Percentiles rank a stretch among this genome's conserved stretches.
These are phyloP conservation scores for Amanita thiersii DNA, from an alignment of 768 basidiomycete species.

Conservation along the genomic window DNA sequence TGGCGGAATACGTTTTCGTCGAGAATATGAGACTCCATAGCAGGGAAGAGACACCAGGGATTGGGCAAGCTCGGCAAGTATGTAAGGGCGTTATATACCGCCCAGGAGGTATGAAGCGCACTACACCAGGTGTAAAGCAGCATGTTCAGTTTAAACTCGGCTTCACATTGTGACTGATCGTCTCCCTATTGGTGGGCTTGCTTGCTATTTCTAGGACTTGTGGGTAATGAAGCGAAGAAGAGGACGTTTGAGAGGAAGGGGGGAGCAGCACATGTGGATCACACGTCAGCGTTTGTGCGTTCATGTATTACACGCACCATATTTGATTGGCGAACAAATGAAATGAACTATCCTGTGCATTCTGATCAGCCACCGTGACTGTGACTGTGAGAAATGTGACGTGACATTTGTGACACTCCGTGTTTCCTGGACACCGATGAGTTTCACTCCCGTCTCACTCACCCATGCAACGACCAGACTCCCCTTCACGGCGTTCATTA, in stretches of 20 bases:
- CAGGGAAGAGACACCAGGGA: not conserved
- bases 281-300: not conserved
- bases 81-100: conserved; percentile 6
- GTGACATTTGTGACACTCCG: not conserved
- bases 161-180: not conserved
- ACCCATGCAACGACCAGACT: not conserved
- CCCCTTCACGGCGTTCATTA: not conserved
- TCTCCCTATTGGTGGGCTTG: not conserved
- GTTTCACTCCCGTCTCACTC: not conserved
- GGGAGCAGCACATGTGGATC: not conserved
- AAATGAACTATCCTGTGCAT: too few species aligned
- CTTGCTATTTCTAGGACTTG: not conserved
- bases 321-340: too few species aligned
- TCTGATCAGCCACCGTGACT: too few species aligned
- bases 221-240: not conserved
- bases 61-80: too few species aligned
- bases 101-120: too few species aligned
- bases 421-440: not conserved
- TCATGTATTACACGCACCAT: not conserved
- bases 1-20: conserved; percentile 1
- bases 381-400: not conserved
- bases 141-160: too few species aligned
- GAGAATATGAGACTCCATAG: not conserved
- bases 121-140: too few species aligned
- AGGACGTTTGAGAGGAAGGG: not conserved